phyloP scores from a whole-genome alignment of 2,329 filamentous ascomycete genomes.

The Ophiostoma himal-ulmi region DNA sequence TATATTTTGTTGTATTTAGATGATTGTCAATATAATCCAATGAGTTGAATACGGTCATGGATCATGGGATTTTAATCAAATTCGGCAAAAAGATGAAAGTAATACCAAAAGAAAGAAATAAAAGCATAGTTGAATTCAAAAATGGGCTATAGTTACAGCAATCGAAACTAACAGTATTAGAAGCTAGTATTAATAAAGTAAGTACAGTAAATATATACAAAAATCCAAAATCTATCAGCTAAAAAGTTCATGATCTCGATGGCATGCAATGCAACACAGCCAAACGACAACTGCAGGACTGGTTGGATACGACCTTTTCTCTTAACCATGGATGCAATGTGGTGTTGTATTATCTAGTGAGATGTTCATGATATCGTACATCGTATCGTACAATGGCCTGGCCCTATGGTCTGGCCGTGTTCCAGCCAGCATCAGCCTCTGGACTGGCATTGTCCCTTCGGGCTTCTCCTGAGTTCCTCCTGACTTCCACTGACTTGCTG shows the following conservation, averaged over 20 bases:
- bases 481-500: too few species aligned
- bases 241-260: conserved; percentile 1
- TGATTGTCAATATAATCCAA: background rate
- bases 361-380: background rate
- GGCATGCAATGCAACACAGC: conserved; percentile 2
- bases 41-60: background rate
- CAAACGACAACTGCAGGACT: background rate
- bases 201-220: background rate
- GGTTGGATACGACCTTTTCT: background rate
- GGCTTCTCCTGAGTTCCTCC: too few species aligned
- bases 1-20: background rate
- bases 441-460: too few species aligned
- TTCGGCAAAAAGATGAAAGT: background rate
- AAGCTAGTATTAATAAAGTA: background rate
- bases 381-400: background rate
- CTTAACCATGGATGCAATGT: background rate
- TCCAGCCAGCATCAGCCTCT: too few species aligned
- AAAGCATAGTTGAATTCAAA: background rate
- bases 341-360: background rate
- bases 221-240: background rate
- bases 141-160: too few species aligned
- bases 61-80: background rate
- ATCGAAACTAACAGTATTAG: too few species aligned
- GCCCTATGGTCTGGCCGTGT: too few species aligned
- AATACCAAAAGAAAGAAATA: background rate